These are phyloP conservation scores for Corynespora cassiicola DNA, from an alignment of 2,329 filamentous ascomycete species.

Conservation along the genomic window DNA sequence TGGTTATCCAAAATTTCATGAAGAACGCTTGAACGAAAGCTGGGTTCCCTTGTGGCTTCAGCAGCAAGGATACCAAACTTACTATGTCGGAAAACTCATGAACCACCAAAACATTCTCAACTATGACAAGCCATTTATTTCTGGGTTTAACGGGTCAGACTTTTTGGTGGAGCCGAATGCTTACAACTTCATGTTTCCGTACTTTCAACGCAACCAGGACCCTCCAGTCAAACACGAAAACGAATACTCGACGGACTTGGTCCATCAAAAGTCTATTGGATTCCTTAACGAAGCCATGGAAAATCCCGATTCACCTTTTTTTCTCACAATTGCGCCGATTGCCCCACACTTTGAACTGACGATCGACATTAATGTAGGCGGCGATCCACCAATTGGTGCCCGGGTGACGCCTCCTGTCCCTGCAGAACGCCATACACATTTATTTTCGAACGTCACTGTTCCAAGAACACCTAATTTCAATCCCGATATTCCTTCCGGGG, in stretches of 20 bases:
- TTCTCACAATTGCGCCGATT: slow-evolving; percentile 68
- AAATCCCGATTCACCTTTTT: slow-evolving; percentile 66
- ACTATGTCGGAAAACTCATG: slow-evolving; percentile 73
- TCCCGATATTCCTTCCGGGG: slow-evolving; percentile 58
- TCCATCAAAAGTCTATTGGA: slow-evolving; percentile 62
- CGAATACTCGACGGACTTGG: slow-evolving; percentile 62
- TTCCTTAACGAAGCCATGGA: slow-evolving; percentile 65
- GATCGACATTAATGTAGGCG: slow-evolving; percentile 7
- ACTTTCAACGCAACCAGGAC: slow-evolving; percentile 65
- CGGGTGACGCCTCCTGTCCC: slow-evolving; percentile 66
- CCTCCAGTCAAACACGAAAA: slow-evolving; percentile 62
- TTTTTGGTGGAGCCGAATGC: slow-evolving; percentile 70
- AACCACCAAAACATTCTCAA: slow-evolving; percentile 66
- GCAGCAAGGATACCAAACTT: slow-evolving; percentile 69
- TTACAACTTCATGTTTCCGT: slow-evolving; percentile 71
- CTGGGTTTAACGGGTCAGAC: slow-evolving; percentile 62
- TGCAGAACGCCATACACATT: slow-evolving; percentile 65
- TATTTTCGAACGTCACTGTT: slow-evolving; percentile 66
- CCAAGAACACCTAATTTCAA: slow-evolving; percentile 73
- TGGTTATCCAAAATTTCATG: slow-evolving; percentile 70
- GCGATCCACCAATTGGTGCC: slow-evolving; percentile 6
- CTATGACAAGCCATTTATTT: slow-evolving; percentile 62
- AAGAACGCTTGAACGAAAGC: slow-evolving; percentile 67
- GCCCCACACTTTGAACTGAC: slow-evolving; percentile 62
- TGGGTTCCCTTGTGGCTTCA: slow-evolving; percentile 74